Evolutionary conservation across 495 filamentous ascomycete species (phyloP).

Genomic region (Neurospora sp.): DNA sequence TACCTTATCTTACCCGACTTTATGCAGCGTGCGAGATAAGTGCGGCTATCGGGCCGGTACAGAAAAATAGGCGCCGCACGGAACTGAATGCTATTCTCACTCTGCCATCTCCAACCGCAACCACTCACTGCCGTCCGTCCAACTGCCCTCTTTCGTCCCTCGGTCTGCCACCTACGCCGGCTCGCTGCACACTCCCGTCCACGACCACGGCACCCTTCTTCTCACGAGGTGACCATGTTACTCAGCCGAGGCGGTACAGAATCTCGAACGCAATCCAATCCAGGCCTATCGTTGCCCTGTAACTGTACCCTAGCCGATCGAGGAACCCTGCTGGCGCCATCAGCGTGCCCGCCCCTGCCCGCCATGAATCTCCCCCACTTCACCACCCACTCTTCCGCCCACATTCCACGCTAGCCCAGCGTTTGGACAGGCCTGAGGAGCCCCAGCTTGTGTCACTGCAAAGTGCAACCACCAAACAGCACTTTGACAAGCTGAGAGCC

Average conservation of each 20-base stretch:
- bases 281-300: neutral
- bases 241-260: neutral
- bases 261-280: neutral
- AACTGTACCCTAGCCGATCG: neutral
- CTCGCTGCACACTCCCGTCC: neutral
- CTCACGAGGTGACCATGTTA: neutral
- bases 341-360: neutral
- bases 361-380: neutral
- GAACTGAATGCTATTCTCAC: neutral
- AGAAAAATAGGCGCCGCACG: neutral
- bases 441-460: neutral
- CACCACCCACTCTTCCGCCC: neutral
- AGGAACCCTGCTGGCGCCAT: neutral
- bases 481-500: neutral
- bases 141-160: neutral
- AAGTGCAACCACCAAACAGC: neutral
- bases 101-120: neutral
- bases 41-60: neutral
- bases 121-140: neutral
- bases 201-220: neutral
- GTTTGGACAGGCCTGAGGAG: neutral
- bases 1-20: neutral
- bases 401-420: neutral
- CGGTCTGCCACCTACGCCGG: neutral
- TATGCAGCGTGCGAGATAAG: neutral